These are phyloP conservation scores for Decorospora gaudefroyi DNA, from an alignment of 2,329 filamentous ascomycete species.

Conservation along the genomic window DNA sequence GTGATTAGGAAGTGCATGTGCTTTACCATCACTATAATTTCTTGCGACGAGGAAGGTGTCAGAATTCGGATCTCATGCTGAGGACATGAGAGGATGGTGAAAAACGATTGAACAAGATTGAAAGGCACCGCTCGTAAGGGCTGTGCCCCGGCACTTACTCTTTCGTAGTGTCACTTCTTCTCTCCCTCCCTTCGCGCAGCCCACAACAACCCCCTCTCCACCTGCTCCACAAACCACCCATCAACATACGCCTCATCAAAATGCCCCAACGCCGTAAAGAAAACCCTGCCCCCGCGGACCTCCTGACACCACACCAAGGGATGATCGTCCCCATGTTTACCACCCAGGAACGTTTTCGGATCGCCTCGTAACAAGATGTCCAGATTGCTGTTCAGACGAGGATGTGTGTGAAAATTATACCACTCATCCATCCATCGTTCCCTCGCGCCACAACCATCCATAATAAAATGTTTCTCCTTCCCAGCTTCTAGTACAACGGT, in stretches of 20 bases:
- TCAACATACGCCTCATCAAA: slow-evolving; percentile 35
- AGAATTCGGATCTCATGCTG: too few relatives aligned
- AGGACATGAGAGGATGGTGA: too few relatives aligned
- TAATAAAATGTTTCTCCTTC: slow-evolving; percentile 11
- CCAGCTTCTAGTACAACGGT: slow-evolving; percentile 19
- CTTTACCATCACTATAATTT: too few relatives aligned
- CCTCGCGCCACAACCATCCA: slow-evolving; percentile 5
- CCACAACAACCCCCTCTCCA: slow-evolving; percentile 32
- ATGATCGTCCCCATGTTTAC: slow-evolving; percentile 34
- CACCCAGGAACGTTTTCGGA: slow-evolving; percentile 25
- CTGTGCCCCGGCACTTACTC: too few relatives aligned
- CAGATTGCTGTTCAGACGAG: slow-evolving; percentile 26
- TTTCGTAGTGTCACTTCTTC: too few relatives aligned
- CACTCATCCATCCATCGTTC: slow-evolving; percentile 34
- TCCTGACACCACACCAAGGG: slow-evolving; percentile 40
- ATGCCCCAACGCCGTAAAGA: slow-evolving; percentile 34
- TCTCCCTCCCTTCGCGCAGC: slow-evolving; percentile 8
- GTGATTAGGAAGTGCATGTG: too few relatives aligned
- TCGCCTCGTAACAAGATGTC: slow-evolving; percentile 29
- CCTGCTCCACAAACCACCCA: slow-evolving; percentile 28
- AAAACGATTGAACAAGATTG: too few relatives aligned
- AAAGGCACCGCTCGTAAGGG: too few relatives aligned
- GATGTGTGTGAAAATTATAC: slow-evolving; percentile 38
- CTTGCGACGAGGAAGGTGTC: too few relatives aligned
- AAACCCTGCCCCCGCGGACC: slow-evolving; percentile 33